A percentile compares a stretch with the other conserved stretches of the same genome.
phyloP scores from a whole-genome alignment of 441 rosid species.

The Euphorbia schlechtendalii region DNA sequence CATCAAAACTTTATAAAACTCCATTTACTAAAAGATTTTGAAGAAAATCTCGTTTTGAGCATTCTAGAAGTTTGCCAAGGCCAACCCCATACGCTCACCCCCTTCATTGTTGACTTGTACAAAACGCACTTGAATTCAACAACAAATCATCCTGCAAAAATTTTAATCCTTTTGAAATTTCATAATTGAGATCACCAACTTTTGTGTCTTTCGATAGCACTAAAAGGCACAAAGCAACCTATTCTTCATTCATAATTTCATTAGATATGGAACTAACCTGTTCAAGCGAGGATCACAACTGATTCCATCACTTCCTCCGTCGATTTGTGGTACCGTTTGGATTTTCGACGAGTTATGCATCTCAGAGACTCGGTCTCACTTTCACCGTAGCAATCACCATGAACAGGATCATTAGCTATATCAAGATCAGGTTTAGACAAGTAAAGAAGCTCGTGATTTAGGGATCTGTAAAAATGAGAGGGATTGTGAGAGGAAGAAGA shows the following conservation, averaged over 20 bases:
- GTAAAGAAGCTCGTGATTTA: conserved; percentile 7
- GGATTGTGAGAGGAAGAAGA: conserved; percentile 2
- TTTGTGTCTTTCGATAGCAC: conserved; percentile 26
- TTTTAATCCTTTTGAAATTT: no score
- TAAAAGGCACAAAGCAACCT: conserved; percentile 37
- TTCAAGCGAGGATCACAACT: conserved; percentile 14
- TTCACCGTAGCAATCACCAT: conserved; percentile 13
- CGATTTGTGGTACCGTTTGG: conserved; percentile 24
- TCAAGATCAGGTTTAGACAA: conserved; percentile 1
- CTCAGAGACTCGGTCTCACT: conserved; percentile 26
- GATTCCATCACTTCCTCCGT: no score
- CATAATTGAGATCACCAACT: no score
- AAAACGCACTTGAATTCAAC: no score
- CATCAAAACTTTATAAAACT: no score
- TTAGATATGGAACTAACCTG: conserved; percentile 24
- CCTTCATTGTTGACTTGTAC: no score
- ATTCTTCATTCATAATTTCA: conserved; percentile 20
- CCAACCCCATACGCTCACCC: no score
- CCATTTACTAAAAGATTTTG: no score
- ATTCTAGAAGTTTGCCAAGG: no score
- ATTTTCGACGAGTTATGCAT: conserved; percentile 23
- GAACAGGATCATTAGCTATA: neutral
- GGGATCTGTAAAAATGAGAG: conserved; percentile 19
- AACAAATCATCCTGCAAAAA: no score
- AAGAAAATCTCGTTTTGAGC: no score